Base-by-base conservation (phyloP, 768 basidiomycete species). In the Boletus vermiculosoides region DNA sequence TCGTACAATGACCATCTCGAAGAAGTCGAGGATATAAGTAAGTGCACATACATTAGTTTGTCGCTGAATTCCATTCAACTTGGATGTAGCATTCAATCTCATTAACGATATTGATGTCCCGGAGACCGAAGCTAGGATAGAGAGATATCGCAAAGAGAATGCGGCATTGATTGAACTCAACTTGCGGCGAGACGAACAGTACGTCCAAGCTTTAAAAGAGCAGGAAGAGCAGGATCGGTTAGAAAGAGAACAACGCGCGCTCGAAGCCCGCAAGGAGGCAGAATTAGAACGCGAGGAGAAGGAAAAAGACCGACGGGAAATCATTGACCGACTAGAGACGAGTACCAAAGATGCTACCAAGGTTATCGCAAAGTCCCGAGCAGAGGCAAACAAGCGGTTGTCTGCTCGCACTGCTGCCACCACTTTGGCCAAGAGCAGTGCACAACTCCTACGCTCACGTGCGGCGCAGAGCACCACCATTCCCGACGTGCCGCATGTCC, bases 1-100 rank as follows among this genome's bases (percentile, higher is more conserved):
- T 79, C 83, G 16, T 98, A 95, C 73, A 97, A 99, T 65, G 90
- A 98, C 69, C 98, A 98, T 69, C 82, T 99, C 12, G 94, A 99
- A 72, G 86, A 92, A 70, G 94, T 95, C 3, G 96, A 99, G 74
- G 92, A 97, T 65, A 88, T 98, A 62, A 84, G 87, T 86, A 60
- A 68, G 85, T 68, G 9, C 37, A 45, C 12, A 13, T 9, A 28
- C 28, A 8, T 46, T 20, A 8, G 12, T 9, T 25, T 12, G 34
- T 41, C 15, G 23, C 34, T 28, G 25, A 50, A 6, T 45, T 33
- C 34, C 42, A n/a, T 49, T 51, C 30, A 51, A 49, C 30, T 12
- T 50, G 42, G 23, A 40, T 44, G 9, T 39, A 95, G 95, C 92
- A 6, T 98, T 96, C 78, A 98, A 98, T 71, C 85, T 98, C 34